Evolutionary conservation across 495 filamentous ascomycete species (phyloP).

Genomic region (Talaromyces stipitatus): DNA sequence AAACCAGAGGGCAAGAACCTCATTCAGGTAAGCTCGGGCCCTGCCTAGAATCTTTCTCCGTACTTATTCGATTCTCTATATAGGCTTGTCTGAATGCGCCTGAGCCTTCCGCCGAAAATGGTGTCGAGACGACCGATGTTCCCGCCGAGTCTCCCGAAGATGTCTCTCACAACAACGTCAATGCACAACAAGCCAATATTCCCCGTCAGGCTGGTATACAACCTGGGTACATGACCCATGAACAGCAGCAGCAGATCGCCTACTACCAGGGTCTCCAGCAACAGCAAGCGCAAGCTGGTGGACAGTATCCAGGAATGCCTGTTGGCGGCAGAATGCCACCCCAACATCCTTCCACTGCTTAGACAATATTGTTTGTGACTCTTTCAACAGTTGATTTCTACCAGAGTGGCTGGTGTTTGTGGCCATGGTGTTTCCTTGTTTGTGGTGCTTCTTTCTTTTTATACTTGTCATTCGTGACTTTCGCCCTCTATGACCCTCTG

Average conservation of each 20-base stretch:
- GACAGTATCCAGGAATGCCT: slow-evolving; percentile 49
- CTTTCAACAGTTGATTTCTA: slow-evolving; percentile 34
- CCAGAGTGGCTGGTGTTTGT: slow-evolving; percentile 28
- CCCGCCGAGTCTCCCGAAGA: slow-evolving; percentile 51
- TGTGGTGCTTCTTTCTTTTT: background rate
- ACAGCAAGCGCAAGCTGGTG: slow-evolving; percentile 45
- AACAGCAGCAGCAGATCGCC: slow-evolving; percentile 51
- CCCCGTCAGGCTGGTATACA: slow-evolving; percentile 41
- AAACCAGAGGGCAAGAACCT: slow-evolving; percentile 99
- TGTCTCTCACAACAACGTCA: slow-evolving; percentile 44
- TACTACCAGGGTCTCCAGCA: slow-evolving; percentile 52
- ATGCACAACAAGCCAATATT: slow-evolving; percentile 44
- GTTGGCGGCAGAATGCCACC: slow-evolving; percentile 48
- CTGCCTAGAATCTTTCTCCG: too few species aligned
- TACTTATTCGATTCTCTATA: too few species aligned
- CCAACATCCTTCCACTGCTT: slow-evolving; percentile 44
- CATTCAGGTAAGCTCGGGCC: slow-evolving; percentile 75
- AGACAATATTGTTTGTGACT: slow-evolving; percentile 54
- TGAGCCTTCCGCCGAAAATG: slow-evolving; percentile 85
- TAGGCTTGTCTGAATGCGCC: slow-evolving; percentile 98
- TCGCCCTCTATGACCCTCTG: slow-evolving; percentile 4
- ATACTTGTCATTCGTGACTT: background rate
- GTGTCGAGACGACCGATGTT: slow-evolving; percentile 62
- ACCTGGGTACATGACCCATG: slow-evolving; percentile 47
- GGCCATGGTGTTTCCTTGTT: slow-evolving; percentile 40